Evolutionary conservation across 495 filamentous ascomycete genomes (phyloP).

Genomic region (Aspergillus coremiiformis): DNA sequence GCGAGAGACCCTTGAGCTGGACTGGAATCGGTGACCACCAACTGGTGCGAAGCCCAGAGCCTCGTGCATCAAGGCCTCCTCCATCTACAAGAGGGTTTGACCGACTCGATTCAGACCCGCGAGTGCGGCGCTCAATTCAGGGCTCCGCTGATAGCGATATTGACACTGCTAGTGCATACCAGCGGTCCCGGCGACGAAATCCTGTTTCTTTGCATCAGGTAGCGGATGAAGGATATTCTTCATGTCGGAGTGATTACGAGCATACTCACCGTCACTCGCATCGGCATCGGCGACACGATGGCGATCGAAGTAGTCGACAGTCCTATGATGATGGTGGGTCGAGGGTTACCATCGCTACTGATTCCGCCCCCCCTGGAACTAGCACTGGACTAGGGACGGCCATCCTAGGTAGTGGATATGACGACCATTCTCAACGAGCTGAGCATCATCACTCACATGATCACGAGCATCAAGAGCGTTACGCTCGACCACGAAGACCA

Average conservation of each 20-base stretch:
- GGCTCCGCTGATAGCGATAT: constrained; percentile 23
- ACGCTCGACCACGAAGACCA: constrained; percentile 24
- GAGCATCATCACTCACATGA: constrained; percentile 13
- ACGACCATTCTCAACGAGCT: constrained; percentile 20
- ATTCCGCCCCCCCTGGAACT: constrained; percentile 17
- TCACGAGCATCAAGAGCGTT: constrained; percentile 6
- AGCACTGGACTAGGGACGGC: constrained; percentile 35
- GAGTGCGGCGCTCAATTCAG: constrained; percentile 25
- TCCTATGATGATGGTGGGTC: constrained; percentile 25
- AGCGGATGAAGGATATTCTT: constrained; percentile 34
- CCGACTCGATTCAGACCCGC: constrained; percentile 39
- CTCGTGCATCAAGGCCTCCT: constrained; percentile 46
- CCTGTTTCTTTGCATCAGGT: constrained; percentile 33
- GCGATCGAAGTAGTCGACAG: constrained; percentile 16
- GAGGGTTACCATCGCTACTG: constrained; percentile 15
- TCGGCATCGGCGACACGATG: constrained; percentile 22
- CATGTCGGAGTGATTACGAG: constrained; percentile 22
- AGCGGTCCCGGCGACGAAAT: constrained; percentile 26
- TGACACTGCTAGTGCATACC: constrained; percentile 23
- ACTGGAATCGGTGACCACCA: constrained; percentile 53
- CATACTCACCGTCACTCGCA: constrained; percentile 20
- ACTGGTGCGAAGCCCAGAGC: constrained; percentile 33
- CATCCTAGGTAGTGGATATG: constrained; percentile 31
- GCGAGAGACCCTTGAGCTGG: constrained; percentile 58
- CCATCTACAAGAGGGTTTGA: constrained; percentile 58